These are phyloP conservation scores for Blechomonas ayalai DNA, from an alignment of 208 protist genomes.

Conservation along the genomic window DNA sequence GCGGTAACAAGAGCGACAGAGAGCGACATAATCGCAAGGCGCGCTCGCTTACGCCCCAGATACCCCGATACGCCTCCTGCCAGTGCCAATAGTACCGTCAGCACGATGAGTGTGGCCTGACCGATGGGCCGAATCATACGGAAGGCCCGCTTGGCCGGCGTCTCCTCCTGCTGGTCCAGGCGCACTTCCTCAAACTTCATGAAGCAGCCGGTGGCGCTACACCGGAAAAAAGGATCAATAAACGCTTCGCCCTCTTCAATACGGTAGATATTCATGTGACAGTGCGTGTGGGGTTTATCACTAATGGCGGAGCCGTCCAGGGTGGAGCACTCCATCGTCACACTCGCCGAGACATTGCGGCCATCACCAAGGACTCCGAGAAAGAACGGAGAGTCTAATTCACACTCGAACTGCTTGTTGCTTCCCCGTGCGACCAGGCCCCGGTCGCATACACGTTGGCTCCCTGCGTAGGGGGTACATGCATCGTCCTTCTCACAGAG, in stretches of 20 bases:
- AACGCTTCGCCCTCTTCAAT: constrained; percentile 52
- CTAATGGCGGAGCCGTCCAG: constrained; percentile 31
- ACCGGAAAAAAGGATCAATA: constrained; percentile 78
- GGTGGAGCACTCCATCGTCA: constrained; percentile 63
- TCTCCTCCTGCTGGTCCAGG: constrained; percentile 1
- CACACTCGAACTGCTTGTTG: constrained; percentile 79
- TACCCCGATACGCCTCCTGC: constrained; percentile 28
- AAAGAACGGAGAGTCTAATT: constrained; percentile 40
- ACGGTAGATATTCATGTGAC: constrained; percentile 63
- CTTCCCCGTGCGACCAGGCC: constrained; percentile 35
- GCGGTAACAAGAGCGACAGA: constrained; percentile 18
- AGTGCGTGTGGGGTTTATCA: constrained; percentile 19
- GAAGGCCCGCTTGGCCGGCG: constrained; percentile 21
- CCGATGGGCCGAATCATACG: constrained; percentile 16
- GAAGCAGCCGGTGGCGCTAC: constrained; percentile 37
- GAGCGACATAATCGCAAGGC: constrained; percentile 22
- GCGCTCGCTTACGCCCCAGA: constrained; percentile 24
- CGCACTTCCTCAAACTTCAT: constrained; percentile 21
- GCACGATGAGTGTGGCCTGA: constrained; percentile 32
- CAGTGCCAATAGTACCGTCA: constrained; percentile 40
- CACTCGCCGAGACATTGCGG: constrained; percentile 49
- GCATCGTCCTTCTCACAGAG: constrained; percentile 43
- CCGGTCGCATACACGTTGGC: constrained; percentile 26
- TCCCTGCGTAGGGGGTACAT: constrained; percentile 24
- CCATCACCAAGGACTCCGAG: constrained; percentile 50